Percentiles rank a stretch among this genome's conserved stretches.
Conservation (phyloP, 805 yeast genomes). For the Starmerella cellae region DNA sequence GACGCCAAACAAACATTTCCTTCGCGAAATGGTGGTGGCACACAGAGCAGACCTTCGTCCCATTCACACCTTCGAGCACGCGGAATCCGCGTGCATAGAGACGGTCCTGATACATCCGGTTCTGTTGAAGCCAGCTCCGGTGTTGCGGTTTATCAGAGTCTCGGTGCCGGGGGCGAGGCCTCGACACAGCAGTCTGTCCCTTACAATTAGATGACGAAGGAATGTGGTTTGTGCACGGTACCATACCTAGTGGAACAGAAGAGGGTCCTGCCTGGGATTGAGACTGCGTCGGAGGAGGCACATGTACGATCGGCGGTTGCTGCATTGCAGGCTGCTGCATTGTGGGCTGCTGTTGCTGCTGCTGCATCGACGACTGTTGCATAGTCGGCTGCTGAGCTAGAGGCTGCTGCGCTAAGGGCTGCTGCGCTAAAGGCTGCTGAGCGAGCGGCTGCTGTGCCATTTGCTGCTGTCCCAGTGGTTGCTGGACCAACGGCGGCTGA, state of each 20-base stretch:
- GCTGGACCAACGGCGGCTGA: too few species aligned
- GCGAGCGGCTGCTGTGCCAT: too few species aligned
- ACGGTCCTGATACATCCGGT: slow-evolving; percentile 8
- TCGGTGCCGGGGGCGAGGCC: neutral
- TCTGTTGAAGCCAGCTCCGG: slow-evolving; percentile 15
- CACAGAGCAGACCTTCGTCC: slow-evolving; percentile 12
- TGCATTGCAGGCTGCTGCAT: too few species aligned
- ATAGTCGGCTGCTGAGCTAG: too few species aligned
- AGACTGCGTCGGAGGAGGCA: too few species aligned
- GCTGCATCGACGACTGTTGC: too few species aligned
- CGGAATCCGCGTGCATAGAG: slow-evolving; percentile 11
- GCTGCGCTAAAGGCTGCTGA: too few species aligned
- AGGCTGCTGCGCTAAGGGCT: too few species aligned
- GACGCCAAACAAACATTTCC: slow-evolving; percentile 18
- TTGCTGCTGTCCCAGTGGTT: too few species aligned
- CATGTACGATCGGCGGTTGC: too few species aligned
- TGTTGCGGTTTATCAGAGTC: slow-evolving; percentile 11
- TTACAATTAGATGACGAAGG: neutral
- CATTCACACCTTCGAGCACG: slow-evolving; percentile 8
- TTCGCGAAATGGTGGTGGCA: slow-evolving; percentile 9
- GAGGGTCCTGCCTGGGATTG: too few species aligned
- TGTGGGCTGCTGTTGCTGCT: too few species aligned
- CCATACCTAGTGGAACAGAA: neutral
- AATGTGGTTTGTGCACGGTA: neutral
- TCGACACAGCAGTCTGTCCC: neutral